A percentile compares a stretch with the other conserved stretches of the same genome.
These are phyloP conservation scores for Diaporthe amygdali DNA, from an alignment of 2,329 filamentous ascomycete genomes.

Conservation along the genomic window DNA sequence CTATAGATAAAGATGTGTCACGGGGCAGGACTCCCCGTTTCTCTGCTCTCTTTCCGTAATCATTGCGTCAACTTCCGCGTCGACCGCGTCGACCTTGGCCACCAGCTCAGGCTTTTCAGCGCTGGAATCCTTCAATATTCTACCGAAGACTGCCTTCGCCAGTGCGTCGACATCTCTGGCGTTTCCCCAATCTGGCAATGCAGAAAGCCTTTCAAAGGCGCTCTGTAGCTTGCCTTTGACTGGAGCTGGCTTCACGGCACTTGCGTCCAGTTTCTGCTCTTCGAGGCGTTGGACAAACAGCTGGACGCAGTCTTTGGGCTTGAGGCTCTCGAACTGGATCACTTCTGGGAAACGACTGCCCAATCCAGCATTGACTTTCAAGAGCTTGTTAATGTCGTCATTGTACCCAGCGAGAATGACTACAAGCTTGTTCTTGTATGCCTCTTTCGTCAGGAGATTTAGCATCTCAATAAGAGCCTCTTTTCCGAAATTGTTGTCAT, in stretches of 20 bases:
- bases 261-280: slow-evolving; percentile 28
- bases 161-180: background rate
- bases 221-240: slow-evolving; percentile 33
- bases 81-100: background rate
- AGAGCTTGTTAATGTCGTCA: slow-evolving; percentile 66
- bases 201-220: slow-evolving; percentile 28
- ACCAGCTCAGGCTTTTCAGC: slow-evolving; percentile 3
- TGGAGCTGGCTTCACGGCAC: slow-evolving; percentile 6
- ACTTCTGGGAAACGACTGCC: slow-evolving; percentile 68
- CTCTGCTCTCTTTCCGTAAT: slow-evolving; percentile 13
- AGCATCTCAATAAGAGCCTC: slow-evolving; percentile 61
- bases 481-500: slow-evolving; percentile 58
- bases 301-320: slow-evolving; percentile 46
- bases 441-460: slow-evolving; percentile 57
- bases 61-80: slow-evolving; percentile 9
- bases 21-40: background rate
- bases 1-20: slow-evolving; percentile 6
- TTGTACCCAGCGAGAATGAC: slow-evolving; percentile 74
- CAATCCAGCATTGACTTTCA: slow-evolving; percentile 67
- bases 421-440: slow-evolving; percentile 64
- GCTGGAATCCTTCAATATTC: slow-evolving; percentile 11
- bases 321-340: slow-evolving; percentile 58
- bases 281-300: slow-evolving; percentile 44
- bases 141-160: slow-evolving; percentile 7
- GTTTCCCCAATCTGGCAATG: slow-evolving; percentile 11